Evolutionary conservation across 257 asterid species (phyloP), one percentile per base, ranked within the genome.

Genomic region (Lantana camara): DNA sequence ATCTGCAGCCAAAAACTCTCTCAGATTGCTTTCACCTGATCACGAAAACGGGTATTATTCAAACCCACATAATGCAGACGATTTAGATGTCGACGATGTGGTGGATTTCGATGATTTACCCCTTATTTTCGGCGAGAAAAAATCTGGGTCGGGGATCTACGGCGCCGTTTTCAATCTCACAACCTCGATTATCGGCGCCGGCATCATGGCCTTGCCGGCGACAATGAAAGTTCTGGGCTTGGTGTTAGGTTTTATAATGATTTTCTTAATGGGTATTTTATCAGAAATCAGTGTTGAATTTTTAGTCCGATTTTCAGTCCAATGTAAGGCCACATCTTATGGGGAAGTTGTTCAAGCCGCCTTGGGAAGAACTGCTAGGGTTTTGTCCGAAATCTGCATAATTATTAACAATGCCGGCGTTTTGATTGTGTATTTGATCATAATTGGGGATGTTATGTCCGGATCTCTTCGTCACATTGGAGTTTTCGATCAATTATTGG

Each of bases 121-220:
- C 15, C 89, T 88, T 32, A 83, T 90, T 69, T 82, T 85, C 38
- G 95, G 84, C 12, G 88, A 83, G 42, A 73, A 34, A 15, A 74
- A 77, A 72, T 64, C 95, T 14, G 95, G 83, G 19, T 86, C 96
- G 20, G 88, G 85, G 17, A 62, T 90, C 40, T 74, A 69, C 75
- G 93, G 96, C 27, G 99, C 99, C 56, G 95, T 94, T 35, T 94
- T 90, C 50, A 94, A 94, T 77, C 97, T 94, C 75, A 86, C 99
- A 9, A 94, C 99, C 1, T 73, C 95, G 2, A 75, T 94, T 50
- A 80, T 94, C 40, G 99, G 99, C 53, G 99, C 99, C 24, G 99
- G 99, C 58, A 88, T 94, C 63, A 94, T 94, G 99, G 97, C 99
- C 66, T 68, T 94, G 72, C 97, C 99, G 4, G 97, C 97, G 32